Base-by-base conservation (phyloP, 176 grass and related monocot genomes). In the Cenchrus purpureus region DNA sequence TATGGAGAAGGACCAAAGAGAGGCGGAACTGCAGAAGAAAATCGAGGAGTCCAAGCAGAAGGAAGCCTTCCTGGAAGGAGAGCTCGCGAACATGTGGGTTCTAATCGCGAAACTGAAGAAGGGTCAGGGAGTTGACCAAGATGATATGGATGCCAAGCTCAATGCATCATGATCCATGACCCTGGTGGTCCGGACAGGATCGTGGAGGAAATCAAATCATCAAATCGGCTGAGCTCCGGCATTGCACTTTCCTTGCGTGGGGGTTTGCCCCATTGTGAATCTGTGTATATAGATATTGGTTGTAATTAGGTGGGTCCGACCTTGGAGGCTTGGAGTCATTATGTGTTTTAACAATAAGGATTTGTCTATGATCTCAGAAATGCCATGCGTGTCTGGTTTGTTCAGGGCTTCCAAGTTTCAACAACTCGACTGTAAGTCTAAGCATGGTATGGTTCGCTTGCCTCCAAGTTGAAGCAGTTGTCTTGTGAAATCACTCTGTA, bases 31-130 rank as follows among this genome's bases (percentile, higher is more conserved):
- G 32, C 87, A 90, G 52, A 94, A 85, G 68, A 88, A 88, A 76
- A 76, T 94, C 0, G 90, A 94, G 79, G 94, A 92, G 70, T 90
- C 88, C 0, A 97, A 92, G 29, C 87, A 97, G 77, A 97, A 76
- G 75, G 92, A 94, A 52, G 80, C 90, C 22, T 91, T 92, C 22
- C 85, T 97, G 48, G 94, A 97, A 68, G 84, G 81, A 80, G 94
- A 94, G 51, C 88, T 94, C 44, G 90, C 90, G 2, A 97, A 92
- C 58, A 92, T 40, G 37, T 40, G 94, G 90, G 81, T 87, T 74
- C 72, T 91, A 53, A 86, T 97, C 10, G 86, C 92, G 3, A 94
- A 94, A 78, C 61, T 92, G 80, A 97, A 90, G 80, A 92, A 90
- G 49, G 19, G 73, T 56, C 66, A 84, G 61, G 89, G 71, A 70